Conservation (phyloP, 805 yeast genomes). For the Priceomyces carsonii region DNA sequence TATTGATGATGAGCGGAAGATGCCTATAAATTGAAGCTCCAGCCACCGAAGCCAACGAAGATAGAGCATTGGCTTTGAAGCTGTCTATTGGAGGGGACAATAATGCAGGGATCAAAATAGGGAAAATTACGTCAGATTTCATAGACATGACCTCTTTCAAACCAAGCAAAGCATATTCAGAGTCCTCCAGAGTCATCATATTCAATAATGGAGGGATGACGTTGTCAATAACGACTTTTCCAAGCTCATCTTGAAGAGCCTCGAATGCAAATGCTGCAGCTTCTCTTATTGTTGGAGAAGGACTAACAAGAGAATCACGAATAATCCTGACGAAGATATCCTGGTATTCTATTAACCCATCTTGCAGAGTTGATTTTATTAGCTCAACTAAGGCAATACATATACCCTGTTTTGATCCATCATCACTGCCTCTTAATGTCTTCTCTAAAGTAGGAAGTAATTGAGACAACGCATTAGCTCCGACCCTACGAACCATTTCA, state of each 20-base stretch:
- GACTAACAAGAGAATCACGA: slow-evolving; percentile 76
- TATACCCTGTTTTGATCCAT: slow-evolving; percentile 93
- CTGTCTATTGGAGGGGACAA: slow-evolving; percentile 78
- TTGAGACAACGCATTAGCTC: slow-evolving; percentile 80
- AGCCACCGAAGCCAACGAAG: slow-evolving; percentile 86
- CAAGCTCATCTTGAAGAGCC: slow-evolving; percentile 76
- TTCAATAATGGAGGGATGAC: slow-evolving; percentile 80
- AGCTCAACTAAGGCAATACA: slow-evolving; percentile 91
- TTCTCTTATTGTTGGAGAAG: slow-evolving; percentile 72
- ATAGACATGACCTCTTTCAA: slow-evolving; percentile 90
- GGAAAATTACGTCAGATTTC: slow-evolving; percentile 89
- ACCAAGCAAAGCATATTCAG: slow-evolving; percentile 82
- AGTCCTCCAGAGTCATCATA: slow-evolving; percentile 56
- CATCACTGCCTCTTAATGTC: slow-evolving; percentile 57
- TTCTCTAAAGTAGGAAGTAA: slow-evolving; percentile 81
- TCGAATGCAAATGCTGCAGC: slow-evolving; percentile 94
- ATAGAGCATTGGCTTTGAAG: slow-evolving; percentile 84
- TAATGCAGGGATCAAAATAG: slow-evolving; percentile 84
- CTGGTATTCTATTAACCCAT: slow-evolving; percentile 64
- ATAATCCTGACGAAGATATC: slow-evolving; percentile 70
- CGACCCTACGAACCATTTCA: slow-evolving; percentile 92
- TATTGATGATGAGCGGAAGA: slow-evolving; percentile 69
- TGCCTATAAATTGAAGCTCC: slow-evolving; percentile 78
- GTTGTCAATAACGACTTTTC: slow-evolving; percentile 84
- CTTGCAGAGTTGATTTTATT: slow-evolving; percentile 68